A percentile compares a stretch with the other conserved stretches of the same genome.
Conservation (phyloP, 768 basidiomycete genomes). For the Leccinum broughii region DNA sequence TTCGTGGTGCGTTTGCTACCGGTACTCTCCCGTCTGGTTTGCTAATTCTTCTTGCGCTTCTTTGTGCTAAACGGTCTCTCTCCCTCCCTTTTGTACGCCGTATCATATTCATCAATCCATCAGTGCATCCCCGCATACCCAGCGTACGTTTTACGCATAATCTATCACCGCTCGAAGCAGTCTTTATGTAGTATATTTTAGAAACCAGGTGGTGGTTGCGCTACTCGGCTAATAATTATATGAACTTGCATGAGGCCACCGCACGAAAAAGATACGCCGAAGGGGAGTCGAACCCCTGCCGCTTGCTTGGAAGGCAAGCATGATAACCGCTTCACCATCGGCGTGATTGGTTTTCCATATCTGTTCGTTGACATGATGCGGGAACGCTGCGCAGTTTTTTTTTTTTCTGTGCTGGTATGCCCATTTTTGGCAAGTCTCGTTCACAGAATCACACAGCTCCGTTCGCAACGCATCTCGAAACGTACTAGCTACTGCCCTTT, state of each 20-base stretch:
- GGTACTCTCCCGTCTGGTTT: background rate
- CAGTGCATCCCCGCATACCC: background rate
- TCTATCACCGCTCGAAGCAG: slow-evolving; percentile 10
- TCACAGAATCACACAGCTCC: slow-evolving; percentile 11
- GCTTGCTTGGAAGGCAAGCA: slow-evolving; percentile 86
- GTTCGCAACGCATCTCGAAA: slow-evolving; percentile 20
- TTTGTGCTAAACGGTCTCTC: slow-evolving; percentile 7
- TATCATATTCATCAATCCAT: slow-evolving; percentile 2
- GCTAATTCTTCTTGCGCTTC: slow-evolving; percentile 14
- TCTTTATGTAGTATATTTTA: slow-evolving; percentile 6
- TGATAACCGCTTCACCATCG: slow-evolving; percentile 92
- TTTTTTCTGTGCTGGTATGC: background rate
- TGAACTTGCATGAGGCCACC: background rate
- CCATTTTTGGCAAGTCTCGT: background rate
- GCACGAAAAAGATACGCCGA: slow-evolving; percentile 39
- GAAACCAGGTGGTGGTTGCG: background rate
- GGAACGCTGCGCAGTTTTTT: background rate
- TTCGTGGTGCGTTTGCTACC: slow-evolving; percentile 5
- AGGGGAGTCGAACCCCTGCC: slow-evolving; percentile 80
- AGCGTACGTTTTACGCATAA: background rate
- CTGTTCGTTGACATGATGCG: slow-evolving; percentile 4
- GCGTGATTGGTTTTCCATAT: slow-evolving; percentile 29
- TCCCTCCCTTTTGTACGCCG: background rate
- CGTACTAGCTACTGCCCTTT: slow-evolving; percentile 16
- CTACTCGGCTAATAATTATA: background rate